These are phyloP conservation scores for Collariella sp. DNA, from an alignment of 495 filamentous ascomycete species.

Conservation along the genomic window DNA sequence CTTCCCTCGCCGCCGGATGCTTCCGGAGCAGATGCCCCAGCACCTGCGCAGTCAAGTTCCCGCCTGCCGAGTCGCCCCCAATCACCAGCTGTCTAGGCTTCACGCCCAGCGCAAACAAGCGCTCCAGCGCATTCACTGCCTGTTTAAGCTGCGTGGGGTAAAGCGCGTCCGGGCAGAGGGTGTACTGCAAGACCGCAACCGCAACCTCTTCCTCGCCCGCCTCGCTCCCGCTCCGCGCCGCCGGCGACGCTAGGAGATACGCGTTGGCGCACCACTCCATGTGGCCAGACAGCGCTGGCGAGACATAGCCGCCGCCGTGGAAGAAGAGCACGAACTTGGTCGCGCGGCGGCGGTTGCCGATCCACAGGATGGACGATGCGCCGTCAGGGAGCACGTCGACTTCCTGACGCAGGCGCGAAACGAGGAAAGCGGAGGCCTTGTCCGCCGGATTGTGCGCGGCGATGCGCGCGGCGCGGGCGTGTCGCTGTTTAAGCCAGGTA, in stretches of 20 bases:
- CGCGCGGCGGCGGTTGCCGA: constrained; percentile 24
- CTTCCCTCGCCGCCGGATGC: constrained; percentile 10
- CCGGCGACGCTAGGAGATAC: constrained; percentile 16
- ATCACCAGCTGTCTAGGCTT: constrained; percentile 19
- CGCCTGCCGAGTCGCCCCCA: constrained; percentile 30
- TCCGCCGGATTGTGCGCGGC: background rate
- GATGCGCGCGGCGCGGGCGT: background rate
- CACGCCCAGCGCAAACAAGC: constrained; percentile 18
- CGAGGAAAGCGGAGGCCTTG: constrained; percentile 8
- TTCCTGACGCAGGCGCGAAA: constrained; percentile 7
- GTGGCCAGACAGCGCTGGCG: constrained; percentile 17
- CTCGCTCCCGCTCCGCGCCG: background rate
- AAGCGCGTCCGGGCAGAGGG: constrained; percentile 19
- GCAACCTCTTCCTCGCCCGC: constrained; percentile 20
- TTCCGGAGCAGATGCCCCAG: constrained; percentile 24
- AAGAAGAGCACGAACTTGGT: constrained; percentile 29
- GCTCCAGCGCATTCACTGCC: constrained; percentile 20
- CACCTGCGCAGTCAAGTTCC: constrained; percentile 23
- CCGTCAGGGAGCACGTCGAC: constrained; percentile 18
- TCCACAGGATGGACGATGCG: constrained; percentile 22
- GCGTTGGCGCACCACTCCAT: constrained; percentile 23
- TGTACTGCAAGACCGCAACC: constrained; percentile 28
- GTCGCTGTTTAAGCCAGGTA: constrained; percentile 9
- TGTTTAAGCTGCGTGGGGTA: constrained; percentile 26
- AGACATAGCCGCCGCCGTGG: constrained; percentile 29